Percentiles rank a stretch among this genome's conserved stretches.
phyloP scores from a whole-genome alignment of 2,329 filamentous ascomycete species.

The Colletotrichum sp. region DNA sequence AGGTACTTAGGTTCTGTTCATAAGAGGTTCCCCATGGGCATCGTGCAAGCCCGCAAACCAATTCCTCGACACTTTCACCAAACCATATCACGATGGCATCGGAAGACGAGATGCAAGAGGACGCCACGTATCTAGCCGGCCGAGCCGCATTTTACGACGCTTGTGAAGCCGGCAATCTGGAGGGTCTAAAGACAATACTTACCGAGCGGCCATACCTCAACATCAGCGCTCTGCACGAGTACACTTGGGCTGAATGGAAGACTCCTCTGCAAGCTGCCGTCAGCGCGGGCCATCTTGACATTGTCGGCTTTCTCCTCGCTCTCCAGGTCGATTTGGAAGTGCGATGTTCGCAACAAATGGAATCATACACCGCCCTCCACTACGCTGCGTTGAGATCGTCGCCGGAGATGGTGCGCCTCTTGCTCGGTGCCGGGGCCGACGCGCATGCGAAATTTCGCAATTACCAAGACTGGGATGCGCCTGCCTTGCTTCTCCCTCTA shows the following conservation, averaged over 20 bases:
- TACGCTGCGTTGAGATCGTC: neutral
- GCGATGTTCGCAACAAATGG: neutral
- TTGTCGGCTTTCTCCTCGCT: neutral
- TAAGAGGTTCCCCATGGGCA: fast-evolving
- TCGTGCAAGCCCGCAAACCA: neutral
- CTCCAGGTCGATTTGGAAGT: neutral
- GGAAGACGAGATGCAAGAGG: neutral
- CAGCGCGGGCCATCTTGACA: neutral
- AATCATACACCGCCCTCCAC: neutral
- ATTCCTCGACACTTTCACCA: neutral
- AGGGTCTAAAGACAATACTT: neutral
- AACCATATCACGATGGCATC: neutral
- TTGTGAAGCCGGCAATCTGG: neutral
- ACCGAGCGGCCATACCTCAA: neutral
- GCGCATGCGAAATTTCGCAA: neutral
- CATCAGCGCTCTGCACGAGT: neutral
- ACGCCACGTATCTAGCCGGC: neutral
- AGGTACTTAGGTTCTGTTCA: fast-evolving
- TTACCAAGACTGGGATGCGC: neutral
- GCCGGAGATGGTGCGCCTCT: neutral
- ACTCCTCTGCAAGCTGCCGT: neutral
- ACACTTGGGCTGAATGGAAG: neutral
- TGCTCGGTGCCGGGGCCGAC: neutral
- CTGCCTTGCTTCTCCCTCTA: neutral
- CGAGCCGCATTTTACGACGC: neutral